Conservation (phyloP, 768 basidiomycete species). For the Tephrocybe sp. region DNA sequence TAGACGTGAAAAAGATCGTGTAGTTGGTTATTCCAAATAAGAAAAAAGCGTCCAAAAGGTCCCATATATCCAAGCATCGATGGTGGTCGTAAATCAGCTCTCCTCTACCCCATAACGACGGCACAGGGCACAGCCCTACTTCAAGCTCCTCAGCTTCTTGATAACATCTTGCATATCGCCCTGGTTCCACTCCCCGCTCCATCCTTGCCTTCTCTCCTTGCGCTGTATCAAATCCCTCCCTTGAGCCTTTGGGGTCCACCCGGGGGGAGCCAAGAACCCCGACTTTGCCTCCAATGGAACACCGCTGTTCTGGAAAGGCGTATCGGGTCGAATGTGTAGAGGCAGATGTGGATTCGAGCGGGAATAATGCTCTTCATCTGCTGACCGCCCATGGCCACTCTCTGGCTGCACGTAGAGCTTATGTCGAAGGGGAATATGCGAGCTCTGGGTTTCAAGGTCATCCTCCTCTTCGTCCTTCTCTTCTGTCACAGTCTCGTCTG, state of each 20-base stretch:
- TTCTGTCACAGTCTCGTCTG: not conserved
- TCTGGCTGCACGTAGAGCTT: conserved; percentile 5
- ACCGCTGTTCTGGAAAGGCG: conserved; percentile 12
- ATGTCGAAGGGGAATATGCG: not conserved
- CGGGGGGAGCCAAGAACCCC: not conserved
- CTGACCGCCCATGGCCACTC: not conserved
- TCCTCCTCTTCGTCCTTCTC: conserved; percentile 1
- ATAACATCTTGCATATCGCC: conserved; percentile 27
- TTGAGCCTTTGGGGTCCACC: not conserved
- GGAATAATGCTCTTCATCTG: not conserved
- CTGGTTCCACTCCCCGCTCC: conserved; percentile 30
- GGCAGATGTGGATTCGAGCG: conserved; percentile 10
- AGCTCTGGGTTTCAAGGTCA: not conserved
- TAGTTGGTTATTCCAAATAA: too few relatives aligned
- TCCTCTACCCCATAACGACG: too few relatives aligned
- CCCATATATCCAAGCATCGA: too few relatives aligned
- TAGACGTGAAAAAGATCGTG: too few relatives aligned
- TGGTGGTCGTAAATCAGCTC: too few relatives aligned
- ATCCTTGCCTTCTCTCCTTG: conserved; percentile 21
- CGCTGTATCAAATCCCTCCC: conserved; percentile 7
- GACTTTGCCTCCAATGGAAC: conserved; percentile 1
- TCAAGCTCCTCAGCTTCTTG: conserved; percentile 21
- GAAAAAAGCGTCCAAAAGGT: too few relatives aligned
- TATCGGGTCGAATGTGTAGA: conserved; percentile 9
- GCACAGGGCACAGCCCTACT: too few relatives aligned